Percentiles rank a stretch among this genome's conserved stretches.
Evolutionary conservation across 2,329 filamentous ascomycete species (phyloP).

Genomic region (Penicillium vulpinum): DNA sequence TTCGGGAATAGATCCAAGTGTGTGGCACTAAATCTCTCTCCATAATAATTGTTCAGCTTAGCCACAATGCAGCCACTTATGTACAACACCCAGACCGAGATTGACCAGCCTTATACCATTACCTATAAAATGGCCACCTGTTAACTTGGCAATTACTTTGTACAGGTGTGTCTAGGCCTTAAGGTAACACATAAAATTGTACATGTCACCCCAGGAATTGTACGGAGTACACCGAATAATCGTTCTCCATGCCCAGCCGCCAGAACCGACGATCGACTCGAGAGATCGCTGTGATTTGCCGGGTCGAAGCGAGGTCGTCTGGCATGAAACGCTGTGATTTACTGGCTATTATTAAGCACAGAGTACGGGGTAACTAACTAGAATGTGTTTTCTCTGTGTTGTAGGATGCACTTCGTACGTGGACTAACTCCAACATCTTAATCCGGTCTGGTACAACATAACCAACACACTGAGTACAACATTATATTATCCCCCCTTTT

Average conservation of each 20-base stretch:
- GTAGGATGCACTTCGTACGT: too few species aligned
- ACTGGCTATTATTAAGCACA: background rate
- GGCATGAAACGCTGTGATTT: background rate
- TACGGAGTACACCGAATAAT: background rate
- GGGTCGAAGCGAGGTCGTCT: background rate
- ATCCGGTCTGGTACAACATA: background rate
- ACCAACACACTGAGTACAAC: background rate
- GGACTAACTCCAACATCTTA: background rate
- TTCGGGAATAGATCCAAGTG: background rate
- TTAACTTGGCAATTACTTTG: background rate
- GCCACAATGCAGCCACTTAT: background rate
- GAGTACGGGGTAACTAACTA: too few species aligned
- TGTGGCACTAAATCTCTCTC: background rate
- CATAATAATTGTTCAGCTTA: background rate
- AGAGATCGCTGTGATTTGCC: conserved; percentile 4
- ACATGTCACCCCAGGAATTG: background rate
- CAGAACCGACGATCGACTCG: conserved; percentile 13
- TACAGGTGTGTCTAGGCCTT: background rate
- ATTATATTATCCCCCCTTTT: background rate
- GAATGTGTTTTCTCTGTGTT: too few species aligned
- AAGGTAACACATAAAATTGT: background rate
- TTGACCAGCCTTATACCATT: too few species aligned
- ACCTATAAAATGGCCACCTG: background rate
- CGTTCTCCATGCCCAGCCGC: conserved; percentile 5
- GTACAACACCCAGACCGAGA: too few species aligned